These are phyloP conservation scores for Arthrobotrys iridis DNA, from an alignment of 2,329 filamentous ascomycete species.

Conservation along the genomic window DNA sequence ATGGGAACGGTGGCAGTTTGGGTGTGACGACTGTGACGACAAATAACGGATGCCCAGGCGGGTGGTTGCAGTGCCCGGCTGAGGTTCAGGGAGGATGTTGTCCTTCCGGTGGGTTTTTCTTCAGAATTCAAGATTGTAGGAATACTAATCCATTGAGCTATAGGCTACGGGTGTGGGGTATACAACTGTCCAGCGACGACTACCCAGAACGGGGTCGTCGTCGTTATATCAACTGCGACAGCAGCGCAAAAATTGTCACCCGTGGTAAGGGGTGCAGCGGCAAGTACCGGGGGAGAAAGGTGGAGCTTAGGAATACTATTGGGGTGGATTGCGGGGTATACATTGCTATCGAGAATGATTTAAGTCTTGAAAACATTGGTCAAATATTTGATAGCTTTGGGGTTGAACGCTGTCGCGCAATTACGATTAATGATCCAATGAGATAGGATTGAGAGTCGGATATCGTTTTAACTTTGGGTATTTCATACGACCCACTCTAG, in stretches of 20 bases:
- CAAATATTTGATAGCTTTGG: no score
- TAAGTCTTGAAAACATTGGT: no score
- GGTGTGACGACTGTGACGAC: slow-evolving; percentile 29
- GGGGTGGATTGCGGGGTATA: neutral
- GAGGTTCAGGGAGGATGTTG: slow-evolving; percentile 33
- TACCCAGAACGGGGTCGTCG: slow-evolving; percentile 20
- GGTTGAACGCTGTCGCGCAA: neutral
- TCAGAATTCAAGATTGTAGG: neutral
- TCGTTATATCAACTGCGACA: slow-evolving; percentile 26
- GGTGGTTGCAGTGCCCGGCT: slow-evolving; percentile 38
- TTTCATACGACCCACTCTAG: no score
- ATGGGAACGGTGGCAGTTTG: neutral
- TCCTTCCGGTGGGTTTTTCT: slow-evolving; percentile 41
- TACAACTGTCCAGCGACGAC: slow-evolving; percentile 38
- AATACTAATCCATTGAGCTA: neutral
- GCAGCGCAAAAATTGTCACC: slow-evolving; percentile 42
- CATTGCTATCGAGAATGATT: neutral
- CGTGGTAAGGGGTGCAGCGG: slow-evolving; percentile 12
- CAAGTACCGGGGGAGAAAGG: neutral
- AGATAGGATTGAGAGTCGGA: neutral
- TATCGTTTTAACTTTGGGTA: no score
- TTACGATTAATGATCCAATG: slow-evolving; percentile 1
- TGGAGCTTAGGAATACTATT: neutral
- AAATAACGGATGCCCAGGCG: slow-evolving; percentile 27
- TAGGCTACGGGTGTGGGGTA: slow-evolving; percentile 42